Evolutionary conservation across 495 filamentous ascomycete genomes (phyloP).

Genomic region (Talaromyces liani): DNA sequence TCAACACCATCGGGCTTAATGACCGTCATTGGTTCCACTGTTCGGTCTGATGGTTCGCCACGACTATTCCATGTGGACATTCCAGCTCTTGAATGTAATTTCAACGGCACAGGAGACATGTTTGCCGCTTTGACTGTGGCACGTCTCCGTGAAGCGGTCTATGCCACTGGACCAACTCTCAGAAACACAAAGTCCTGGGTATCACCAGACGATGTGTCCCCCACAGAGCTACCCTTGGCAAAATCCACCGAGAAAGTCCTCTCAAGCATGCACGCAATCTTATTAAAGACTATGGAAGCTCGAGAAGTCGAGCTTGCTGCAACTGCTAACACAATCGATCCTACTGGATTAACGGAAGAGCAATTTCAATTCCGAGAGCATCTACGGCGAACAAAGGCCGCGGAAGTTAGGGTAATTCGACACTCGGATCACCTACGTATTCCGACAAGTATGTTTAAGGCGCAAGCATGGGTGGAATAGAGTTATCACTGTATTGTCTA

Average conservation of each 20-base stretch:
- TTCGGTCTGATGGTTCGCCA: conserved; percentile 49
- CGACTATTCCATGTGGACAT: conserved; percentile 79
- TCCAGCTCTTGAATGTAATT: conserved; percentile 83
- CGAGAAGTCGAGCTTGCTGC: conserved; percentile 50
- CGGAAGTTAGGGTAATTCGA: conserved; percentile 72
- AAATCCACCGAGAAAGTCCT: conserved; percentile 77
- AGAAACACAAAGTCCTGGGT: conserved; percentile 54
- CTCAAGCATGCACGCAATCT: conserved; percentile 84
- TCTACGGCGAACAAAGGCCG: conserved; percentile 63
- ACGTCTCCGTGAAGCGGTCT: conserved; percentile 77
- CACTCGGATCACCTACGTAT: conserved; percentile 57
- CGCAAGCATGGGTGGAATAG: conserved; percentile 26
- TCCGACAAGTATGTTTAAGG: conserved; percentile 41
- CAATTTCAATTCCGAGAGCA: conserved; percentile 56
- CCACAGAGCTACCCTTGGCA: conserved; percentile 71
- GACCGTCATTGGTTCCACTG: conserved; percentile 72
- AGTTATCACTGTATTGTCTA: not conserved
- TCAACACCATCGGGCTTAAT: conserved; percentile 44
- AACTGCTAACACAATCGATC: conserved; percentile 10
- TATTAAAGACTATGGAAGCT: conserved; percentile 65
- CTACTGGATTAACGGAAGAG: conserved; percentile 22
- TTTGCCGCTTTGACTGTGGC: conserved; percentile 87
- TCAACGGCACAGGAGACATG: conserved; percentile 96
- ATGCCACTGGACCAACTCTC: conserved; percentile 31
- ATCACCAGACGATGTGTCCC: conserved; percentile 56